These are phyloP conservation scores for Aureobasidium sp. DNA, from an alignment of 2,329 filamentous ascomycete genomes.

Conservation along the genomic window DNA sequence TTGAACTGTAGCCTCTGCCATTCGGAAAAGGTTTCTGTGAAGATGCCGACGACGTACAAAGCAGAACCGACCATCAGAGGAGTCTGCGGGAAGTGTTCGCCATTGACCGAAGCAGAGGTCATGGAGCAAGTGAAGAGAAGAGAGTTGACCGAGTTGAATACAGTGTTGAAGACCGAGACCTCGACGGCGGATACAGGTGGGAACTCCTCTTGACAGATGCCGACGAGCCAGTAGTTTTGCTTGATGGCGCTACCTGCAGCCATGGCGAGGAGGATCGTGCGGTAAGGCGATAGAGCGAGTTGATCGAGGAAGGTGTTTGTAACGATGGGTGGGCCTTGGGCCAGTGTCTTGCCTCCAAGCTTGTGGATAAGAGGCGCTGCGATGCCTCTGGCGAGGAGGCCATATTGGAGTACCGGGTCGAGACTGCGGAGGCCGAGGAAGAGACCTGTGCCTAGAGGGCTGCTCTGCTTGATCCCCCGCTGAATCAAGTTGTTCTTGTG, in stretches of 20 bases:
- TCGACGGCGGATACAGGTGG: slow-evolving; percentile 32
- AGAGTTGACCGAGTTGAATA: slow-evolving; percentile 46
- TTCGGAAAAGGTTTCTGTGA: slow-evolving; percentile 48
- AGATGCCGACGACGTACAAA: slow-evolving; percentile 45
- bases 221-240: slow-evolving; percentile 47
- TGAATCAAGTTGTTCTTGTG: slow-evolving; percentile 26
- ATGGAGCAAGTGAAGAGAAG: slow-evolving; percentile 44
- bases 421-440: slow-evolving; percentile 41
- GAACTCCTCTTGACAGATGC: slow-evolving; percentile 44
- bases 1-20: slow-evolving; percentile 48
- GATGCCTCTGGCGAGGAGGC: slow-evolving; percentile 35
- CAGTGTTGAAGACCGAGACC: slow-evolving; percentile 45
- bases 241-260: slow-evolving; percentile 44
- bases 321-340: slow-evolving; percentile 32
- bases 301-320: slow-evolving; percentile 34
- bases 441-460: slow-evolving; percentile 27
- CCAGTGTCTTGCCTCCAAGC: slow-evolving; percentile 37
- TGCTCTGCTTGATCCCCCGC: slow-evolving; percentile 33
- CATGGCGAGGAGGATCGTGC: slow-evolving; percentile 46
- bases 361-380: slow-evolving; percentile 36
- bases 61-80: slow-evolving; percentile 41
- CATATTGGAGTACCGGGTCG: slow-evolving; percentile 42
- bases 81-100: slow-evolving; percentile 33
- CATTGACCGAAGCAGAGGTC: slow-evolving; percentile 38
- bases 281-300: slow-evolving; percentile 42